Conservation (phyloP, 2,329 filamentous ascomycete genomes). For the Colletotrichum lini region DNA sequence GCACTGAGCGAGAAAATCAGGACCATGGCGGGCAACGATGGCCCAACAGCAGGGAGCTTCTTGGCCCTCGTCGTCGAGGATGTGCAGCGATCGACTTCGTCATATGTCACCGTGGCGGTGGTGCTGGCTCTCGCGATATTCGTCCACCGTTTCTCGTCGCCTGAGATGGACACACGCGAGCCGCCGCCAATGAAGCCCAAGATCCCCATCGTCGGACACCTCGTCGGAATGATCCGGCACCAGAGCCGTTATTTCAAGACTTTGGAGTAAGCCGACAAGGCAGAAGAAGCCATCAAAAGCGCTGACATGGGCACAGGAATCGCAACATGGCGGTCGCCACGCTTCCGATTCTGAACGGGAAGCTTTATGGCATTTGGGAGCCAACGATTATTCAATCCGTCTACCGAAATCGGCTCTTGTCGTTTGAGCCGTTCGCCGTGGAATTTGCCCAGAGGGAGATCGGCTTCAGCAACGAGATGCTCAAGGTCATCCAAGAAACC, state of each 20-base stretch:
- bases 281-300: conserved; percentile 52
- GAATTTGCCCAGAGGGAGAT: conserved; percentile 56
- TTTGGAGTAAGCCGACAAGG: conserved; percentile 52
- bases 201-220: conserved; percentile 63
- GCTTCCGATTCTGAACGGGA: conserved; percentile 59
- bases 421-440: conserved; percentile 58
- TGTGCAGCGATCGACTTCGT: conserved; percentile 10
- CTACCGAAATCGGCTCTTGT: conserved; percentile 57
- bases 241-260: conserved; percentile 55
- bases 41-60: conserved; percentile 13
- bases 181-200: conserved; percentile 57
- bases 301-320: not conserved
- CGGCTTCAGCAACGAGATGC: conserved; percentile 50
- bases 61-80: conserved; percentile 10
- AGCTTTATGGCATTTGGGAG: conserved; percentile 61
- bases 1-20: not conserved
- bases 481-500: conserved; percentile 43
- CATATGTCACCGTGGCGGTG: not conserved
- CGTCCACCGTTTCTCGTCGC: conserved; percentile 7
- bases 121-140: conserved; percentile 11
- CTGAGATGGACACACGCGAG: conserved; percentile 53
- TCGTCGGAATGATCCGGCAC: conserved; percentile 58
- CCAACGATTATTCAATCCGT: conserved; percentile 56
- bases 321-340: conserved; percentile 57
- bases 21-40: conserved; percentile 13